phyloP scores from a whole-genome alignment of 2,329 filamentous ascomycete genomes.

The Chaetomium globosum region DNA sequence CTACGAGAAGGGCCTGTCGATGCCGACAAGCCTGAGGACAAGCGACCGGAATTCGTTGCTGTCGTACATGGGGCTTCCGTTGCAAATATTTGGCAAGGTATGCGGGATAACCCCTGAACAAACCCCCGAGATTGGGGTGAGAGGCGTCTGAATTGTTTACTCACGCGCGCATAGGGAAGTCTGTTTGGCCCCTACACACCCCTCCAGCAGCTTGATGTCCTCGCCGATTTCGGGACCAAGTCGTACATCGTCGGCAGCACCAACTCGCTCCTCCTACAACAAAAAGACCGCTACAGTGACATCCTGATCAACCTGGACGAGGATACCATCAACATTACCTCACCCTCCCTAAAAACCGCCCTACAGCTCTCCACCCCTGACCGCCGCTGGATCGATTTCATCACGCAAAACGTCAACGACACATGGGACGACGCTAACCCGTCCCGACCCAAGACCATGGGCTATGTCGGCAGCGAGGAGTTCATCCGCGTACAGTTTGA shows the following conservation, averaged over 20 bases:
- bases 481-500: slow-evolving; percentile 97
- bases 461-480: slow-evolving; percentile 93
- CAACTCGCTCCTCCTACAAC: slow-evolving; percentile 89
- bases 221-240: slow-evolving; percentile 92
- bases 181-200: slow-evolving; percentile 97
- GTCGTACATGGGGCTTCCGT: slow-evolving; percentile 88
- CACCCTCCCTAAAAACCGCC: slow-evolving; percentile 73
- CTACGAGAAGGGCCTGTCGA: slow-evolving; percentile 73
- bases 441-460: slow-evolving; percentile 86
- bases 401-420: slow-evolving; percentile 90
- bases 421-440: slow-evolving; percentile 96
- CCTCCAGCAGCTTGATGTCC: slow-evolving; percentile 88
- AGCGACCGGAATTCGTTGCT: slow-evolving; percentile 90
- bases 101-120: slow-evolving; percentile 9
- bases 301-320: slow-evolving; percentile 96
- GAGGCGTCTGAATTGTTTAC: background rate
- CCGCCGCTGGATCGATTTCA: slow-evolving; percentile 92
- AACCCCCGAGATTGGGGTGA: background rate
- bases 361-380: slow-evolving; percentile 82
- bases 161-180: slow-evolving; percentile 63
- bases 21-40: slow-evolving; percentile 82
- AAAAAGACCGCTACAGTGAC: slow-evolving; percentile 94
- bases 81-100: slow-evolving; percentile 94
- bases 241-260: slow-evolving; percentile 97
- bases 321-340: slow-evolving; percentile 79